Evolutionary conservation across 2,329 filamentous ascomycete genomes (phyloP).

Genomic region (Colletotrichum eleusines): DNA sequence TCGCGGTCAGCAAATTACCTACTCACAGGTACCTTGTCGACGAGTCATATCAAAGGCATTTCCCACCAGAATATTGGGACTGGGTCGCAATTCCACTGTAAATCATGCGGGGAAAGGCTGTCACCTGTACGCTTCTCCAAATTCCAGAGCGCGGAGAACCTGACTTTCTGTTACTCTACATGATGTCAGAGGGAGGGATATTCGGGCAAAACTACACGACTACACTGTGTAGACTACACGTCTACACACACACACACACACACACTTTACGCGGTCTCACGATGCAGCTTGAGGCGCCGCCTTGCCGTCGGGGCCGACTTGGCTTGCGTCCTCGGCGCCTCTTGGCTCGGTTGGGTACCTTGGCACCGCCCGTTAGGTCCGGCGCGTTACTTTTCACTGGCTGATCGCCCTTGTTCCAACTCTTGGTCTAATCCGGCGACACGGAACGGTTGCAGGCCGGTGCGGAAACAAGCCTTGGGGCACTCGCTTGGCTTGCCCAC

Average conservation of each 20-base stretch:
- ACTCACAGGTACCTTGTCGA: background rate
- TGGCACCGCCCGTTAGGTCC: constrained; percentile 7
- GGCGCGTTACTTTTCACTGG: constrained; percentile 32
- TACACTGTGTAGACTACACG: no score
- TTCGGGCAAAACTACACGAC: background rate
- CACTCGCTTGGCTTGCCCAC: background rate
- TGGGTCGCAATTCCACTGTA: background rate
- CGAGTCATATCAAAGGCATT: constrained; percentile 31
- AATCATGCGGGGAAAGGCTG: constrained; percentile 23
- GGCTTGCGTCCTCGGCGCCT: constrained; percentile 21
- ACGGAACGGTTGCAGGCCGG: constrained; percentile 17
- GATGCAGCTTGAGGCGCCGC: constrained; percentile 6
- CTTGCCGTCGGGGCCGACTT: constrained; percentile 30
- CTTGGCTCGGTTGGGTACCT: background rate
- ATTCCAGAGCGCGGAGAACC: constrained; percentile 34
- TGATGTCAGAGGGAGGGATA: background rate
- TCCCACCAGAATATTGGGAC: background rate
- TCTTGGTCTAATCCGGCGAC: constrained; percentile 30
- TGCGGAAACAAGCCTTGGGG: constrained; percentile 30
- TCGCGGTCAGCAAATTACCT: constrained; percentile 6
- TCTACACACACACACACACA: background rate
- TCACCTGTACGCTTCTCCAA: constrained; percentile 23
- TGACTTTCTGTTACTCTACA: background rate
- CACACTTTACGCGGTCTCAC: no score
- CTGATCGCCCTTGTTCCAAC: constrained; percentile 9